Evolutionary conservation across 305 asterid genomes (phyloP), one percentile per base, ranked within the genome.

Genomic region (Solanum hybrid): DNA sequence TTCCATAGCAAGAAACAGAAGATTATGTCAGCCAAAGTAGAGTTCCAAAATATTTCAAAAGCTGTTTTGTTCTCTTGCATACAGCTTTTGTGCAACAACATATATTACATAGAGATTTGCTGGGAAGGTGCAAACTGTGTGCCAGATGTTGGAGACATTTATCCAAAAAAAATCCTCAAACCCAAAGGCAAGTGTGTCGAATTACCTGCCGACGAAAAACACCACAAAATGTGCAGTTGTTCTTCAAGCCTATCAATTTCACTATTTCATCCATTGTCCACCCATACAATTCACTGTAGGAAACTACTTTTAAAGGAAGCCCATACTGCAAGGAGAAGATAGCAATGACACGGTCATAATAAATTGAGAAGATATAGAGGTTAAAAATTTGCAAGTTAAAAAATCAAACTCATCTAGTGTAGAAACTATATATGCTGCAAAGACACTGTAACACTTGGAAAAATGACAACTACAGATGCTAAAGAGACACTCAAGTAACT

Each of bases 241-340:
- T 97, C 96, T 96, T 97, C 94, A 97, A 90, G 37, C 99, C 99
- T 79, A 97, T 97, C 90, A 94, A 94, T 96, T 97, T 96, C 91
- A 96, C 99, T 87, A 97, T 97, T 92, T 97, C 99, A 93, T 97
- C 99, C 99, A 97, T 97, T 86, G 99, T 97, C 99, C 99, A 97
- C 34, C 99, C 99, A 86, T 97, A 97, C 89, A 97, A 91, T 5
- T 97, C 98, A 91, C 96, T 95, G 91, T 97, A 96, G 35, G 99
- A 97, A 90, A 97, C 97, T 4, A 97, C 98, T 95, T 96, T 96
- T 74, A 97, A 96, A 33, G 98, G 98, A 84, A 97, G 97, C 71
- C 99, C 99, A 92, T 97, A 97, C 99, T 97, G 98, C 71, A 92
- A 87, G 85, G 35, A 76, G 33, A 46, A 88, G 84, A 76, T 24